Conservation (phyloP, 441 rosid species). For the Omphalea diandra region DNA sequence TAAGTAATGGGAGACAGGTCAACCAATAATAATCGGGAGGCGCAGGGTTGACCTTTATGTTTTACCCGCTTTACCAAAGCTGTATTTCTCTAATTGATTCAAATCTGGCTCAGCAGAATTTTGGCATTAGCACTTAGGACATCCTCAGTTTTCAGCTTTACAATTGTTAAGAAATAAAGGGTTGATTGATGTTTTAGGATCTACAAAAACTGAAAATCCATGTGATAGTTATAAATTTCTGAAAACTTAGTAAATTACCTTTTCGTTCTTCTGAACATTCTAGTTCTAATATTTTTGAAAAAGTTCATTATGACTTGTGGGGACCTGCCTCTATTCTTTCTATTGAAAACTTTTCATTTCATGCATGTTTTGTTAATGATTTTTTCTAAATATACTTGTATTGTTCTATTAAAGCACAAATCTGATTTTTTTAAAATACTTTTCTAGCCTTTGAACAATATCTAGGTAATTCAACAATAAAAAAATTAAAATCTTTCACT, state of each 20-base stretch:
- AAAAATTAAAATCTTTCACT: too few relatives aligned
- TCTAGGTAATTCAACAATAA: too few relatives aligned
- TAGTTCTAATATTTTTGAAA: neutral
- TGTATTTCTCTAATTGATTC: neutral
- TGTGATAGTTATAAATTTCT: neutral
- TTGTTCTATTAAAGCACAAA: too few relatives aligned
- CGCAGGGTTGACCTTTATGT: constrained; percentile 11
- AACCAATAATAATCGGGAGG: neutral
- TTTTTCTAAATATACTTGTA: too few relatives aligned
- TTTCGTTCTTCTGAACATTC: neutral
- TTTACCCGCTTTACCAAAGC: neutral
- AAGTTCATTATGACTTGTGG: neutral
- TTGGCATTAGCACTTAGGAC: constrained; percentile 23
- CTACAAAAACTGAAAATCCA: neutral
- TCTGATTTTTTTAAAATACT: too few relatives aligned
- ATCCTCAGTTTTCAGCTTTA: constrained; percentile 17
- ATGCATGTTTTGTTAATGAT: neutral
- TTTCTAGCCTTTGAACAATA: too few relatives aligned
- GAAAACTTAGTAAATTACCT: neutral
- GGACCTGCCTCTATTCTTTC: neutral
- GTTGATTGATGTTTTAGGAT: neutral
- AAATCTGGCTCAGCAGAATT: neutral
- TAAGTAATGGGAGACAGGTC: neutral
- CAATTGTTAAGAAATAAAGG: neutral
- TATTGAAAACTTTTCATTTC: too few relatives aligned